Base-by-base conservation (phyloP, 2,329 filamentous ascomycete genomes). In the Aureobasidium sp. region DNA sequence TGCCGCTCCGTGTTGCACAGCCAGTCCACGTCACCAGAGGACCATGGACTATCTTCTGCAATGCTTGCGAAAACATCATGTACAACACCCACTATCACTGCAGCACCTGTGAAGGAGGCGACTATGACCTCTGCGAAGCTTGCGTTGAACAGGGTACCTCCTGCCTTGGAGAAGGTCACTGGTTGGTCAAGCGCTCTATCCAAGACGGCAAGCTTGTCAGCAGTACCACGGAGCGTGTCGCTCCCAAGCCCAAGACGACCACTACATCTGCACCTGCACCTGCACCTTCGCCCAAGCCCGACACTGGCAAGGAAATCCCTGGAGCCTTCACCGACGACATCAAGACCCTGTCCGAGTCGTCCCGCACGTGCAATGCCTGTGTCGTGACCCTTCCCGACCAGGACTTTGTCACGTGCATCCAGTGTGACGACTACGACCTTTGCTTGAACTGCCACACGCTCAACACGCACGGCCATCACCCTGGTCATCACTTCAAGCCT, bases 31-130 rank as follows among this genome's bases (percentile, higher is more conserved):
- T 66, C 62, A 35, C 31, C 33, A 60, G 9, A 47, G 69, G 69
- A 21, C 76, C 81, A 49, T 96, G 92, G 74, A 88, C 89, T 13
- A 91, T 99, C 46, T 95, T 89, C 79, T 99, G 94, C 83, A 97
- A 99, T 77, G 82, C 84, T 71, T 99, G 94, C 74, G 87, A 90
- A 66, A 79, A 78, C 63, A 83, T 85, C 43, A 90, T 96, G 68
- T 83, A 87, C 29, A 85, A 90, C 67, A 83, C 85, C 55, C 93
- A 99, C 75, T 99, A 89, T 74, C 94, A 99, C 76, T 99, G 95
- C 79, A 89, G 89, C 65, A 89, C 88, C 61, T 99, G 94, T 71
- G 90, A 97, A 65, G 84, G 88, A 61, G 94, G 93, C 42, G 94
- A 99, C 73, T 99, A 92, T 69, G 94, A 99, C 70, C 83, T 99